Conservation (phyloP, 192 early-diverging fungal genomes). For the Entomortierella parvispora region DNA sequence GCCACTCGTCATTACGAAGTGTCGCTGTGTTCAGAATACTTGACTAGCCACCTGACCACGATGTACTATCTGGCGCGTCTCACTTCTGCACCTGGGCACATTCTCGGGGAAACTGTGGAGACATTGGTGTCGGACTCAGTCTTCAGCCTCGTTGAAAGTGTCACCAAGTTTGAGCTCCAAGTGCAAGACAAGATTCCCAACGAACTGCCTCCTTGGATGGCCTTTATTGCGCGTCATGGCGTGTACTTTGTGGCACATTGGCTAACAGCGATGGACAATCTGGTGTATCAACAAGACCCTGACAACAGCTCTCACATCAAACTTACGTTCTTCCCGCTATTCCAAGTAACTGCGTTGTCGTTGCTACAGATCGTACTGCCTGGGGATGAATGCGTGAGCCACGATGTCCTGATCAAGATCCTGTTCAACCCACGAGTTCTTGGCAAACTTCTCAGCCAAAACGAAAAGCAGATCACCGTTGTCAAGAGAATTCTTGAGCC, state of each 20-base stretch:
- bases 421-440: constrained; percentile 41
- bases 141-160: constrained; percentile 37
- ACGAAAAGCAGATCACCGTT: constrained; percentile 25
- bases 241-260: constrained; percentile 48
- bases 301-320: constrained; percentile 52
- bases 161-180: constrained; percentile 46
- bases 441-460: constrained; percentile 37
- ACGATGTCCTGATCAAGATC: constrained; percentile 40
- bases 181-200: constrained; percentile 37
- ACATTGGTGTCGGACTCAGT: constrained; percentile 24
- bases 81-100: constrained; percentile 8
- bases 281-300: constrained; percentile 47
- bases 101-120: constrained; percentile 20
- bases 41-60: constrained; percentile 35
- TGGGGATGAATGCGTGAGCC: constrained; percentile 39
- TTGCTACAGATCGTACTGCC: constrained; percentile 42
- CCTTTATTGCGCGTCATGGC: constrained; percentile 37
- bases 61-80: constrained; percentile 47
- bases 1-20: constrained; percentile 26
- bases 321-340: constrained; percentile 48
- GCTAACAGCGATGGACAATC: constrained; percentile 42
- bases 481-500: constrained; percentile 42
- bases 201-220: constrained; percentile 40
- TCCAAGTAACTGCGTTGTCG: constrained; percentile 46
- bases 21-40: constrained; percentile 32